These are phyloP conservation scores for Haematococcus lacustris DNA, from an alignment of 139 green algal species.

Conservation along the genomic window DNA sequence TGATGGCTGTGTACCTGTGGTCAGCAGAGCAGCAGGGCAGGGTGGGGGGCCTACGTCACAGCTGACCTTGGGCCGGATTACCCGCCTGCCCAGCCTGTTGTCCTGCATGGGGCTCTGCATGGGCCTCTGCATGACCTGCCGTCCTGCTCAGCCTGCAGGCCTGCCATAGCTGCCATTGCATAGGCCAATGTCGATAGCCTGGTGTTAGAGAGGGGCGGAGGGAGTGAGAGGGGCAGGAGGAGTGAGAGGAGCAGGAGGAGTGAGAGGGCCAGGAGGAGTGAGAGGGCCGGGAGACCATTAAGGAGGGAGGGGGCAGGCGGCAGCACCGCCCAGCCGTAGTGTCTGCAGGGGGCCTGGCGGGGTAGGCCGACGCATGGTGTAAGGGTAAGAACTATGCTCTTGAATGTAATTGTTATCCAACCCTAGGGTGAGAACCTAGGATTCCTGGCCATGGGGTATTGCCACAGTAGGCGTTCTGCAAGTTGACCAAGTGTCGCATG, in stretches of 20 bases:
- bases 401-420: background rate
- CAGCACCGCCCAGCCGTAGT: too few species aligned
- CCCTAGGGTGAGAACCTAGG: background rate
- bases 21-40: background rate
- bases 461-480: background rate
- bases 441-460: background rate
- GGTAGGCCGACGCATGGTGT: background rate
- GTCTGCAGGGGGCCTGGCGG: too few species aligned
- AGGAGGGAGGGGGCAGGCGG: too few species aligned
- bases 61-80: background rate
- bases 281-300: too few species aligned
- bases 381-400: background rate
- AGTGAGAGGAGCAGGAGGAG: too few species aligned
- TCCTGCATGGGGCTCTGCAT: background rate
- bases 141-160: background rate
- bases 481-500: background rate
- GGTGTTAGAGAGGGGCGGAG: too few species aligned
- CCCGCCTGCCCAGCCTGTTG: background rate
- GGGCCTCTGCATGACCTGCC: background rate
- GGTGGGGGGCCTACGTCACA: background rate
- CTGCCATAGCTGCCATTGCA: background rate
- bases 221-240: too few species aligned
- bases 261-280: too few species aligned
- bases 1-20: constrained; percentile 82
- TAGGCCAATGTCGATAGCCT: background rate